These are phyloP conservation scores for Yarrowia osloensis DNA, from an alignment of 805 yeast genomes.

Conservation along the genomic window DNA sequence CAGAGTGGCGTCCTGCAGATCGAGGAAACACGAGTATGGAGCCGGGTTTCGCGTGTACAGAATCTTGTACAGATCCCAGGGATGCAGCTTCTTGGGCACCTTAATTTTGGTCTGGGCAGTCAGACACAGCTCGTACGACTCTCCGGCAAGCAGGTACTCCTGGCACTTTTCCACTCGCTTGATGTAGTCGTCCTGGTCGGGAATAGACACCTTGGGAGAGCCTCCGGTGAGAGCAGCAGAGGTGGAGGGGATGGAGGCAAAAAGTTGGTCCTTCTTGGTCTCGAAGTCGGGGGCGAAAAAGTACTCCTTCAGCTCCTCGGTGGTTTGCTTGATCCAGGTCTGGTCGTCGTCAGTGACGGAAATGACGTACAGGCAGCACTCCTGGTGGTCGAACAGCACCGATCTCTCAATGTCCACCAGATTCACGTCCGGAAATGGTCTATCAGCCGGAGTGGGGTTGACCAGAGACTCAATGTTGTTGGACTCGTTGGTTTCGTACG, in stretches of 20 bases:
- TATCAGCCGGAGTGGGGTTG: conserved; percentile 45
- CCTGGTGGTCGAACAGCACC: conserved; percentile 55
- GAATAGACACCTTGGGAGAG: conserved; percentile 41
- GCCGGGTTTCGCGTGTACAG: conserved; percentile 79
- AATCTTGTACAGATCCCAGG: conserved; percentile 82
- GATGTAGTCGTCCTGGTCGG: conserved; percentile 57
- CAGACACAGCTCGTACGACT: conserved; percentile 90
- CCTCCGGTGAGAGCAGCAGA: conserved; percentile 25
- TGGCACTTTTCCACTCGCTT: conserved; percentile 65
- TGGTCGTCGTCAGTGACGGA: conserved; percentile 51
- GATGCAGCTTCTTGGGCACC: conserved; percentile 50
- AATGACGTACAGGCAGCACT: conserved; percentile 52
- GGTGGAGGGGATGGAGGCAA: conserved; percentile 11
- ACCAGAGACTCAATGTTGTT: conserved; percentile 41
- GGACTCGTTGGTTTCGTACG: conserved; percentile 63
- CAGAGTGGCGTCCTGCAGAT: conserved; percentile 55
- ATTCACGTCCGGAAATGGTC: conserved; percentile 60
- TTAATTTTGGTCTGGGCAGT: conserved; percentile 70
- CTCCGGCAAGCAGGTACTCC: conserved; percentile 69
- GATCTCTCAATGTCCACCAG: conserved; percentile 69
- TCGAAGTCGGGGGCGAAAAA: conserved; percentile 1
- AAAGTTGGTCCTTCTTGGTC: neutral
- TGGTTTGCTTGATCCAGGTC: conserved; percentile 31
- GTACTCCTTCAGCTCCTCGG: conserved; percentile 12
- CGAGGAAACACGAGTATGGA: conserved; percentile 82